Evolutionary conservation across 176 grass and related monocot genomes (phyloP), one percentile per base, ranked within the genome.

Genomic region (Oryza glaberrima): DNA sequence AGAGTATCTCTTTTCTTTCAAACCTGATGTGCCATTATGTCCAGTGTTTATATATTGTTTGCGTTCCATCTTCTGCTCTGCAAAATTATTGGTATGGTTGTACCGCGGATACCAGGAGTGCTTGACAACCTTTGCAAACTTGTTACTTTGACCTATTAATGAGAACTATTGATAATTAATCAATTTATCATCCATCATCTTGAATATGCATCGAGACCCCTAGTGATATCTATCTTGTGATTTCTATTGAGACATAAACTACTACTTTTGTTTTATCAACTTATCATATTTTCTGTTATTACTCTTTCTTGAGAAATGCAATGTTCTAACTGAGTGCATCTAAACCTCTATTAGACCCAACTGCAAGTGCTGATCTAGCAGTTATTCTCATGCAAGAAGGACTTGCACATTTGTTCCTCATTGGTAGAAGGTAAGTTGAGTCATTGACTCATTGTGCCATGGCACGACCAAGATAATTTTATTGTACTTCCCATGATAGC

Each of bases 311-410:
- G 11, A 74, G 36, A 83, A 77, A 72, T 0, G 10, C 23, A 54
- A 1, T 22, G 2, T 79, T 69, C 77, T 69, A 47, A 90, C 60
- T 35, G 22, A 43, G 48, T 86, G 20, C 51, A 74, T 54, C 54
- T 76, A 19, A 82, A 86, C 15, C 48, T 85, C 78, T 85, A 83
- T 83, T 77, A 98, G 96, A 98, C 94, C 96, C 96, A 86, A 22
- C 93, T 81, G 91, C 91, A 69, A 95, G 96, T 95, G 96, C 96
- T 87, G 96, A 98, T 91, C 89, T 98, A 67, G 91, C 93, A 77
- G 93, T 98, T 85, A 90, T 95, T 92, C 86, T 98, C 25, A 98
- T 98, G 96, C 96, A 98, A 98, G 96, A 98, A 89, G 96, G 96
- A 70, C 91, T 98, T 60, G 93, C 96, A 1, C 89, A 98, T 67